phyloP scores from a whole-genome alignment of 129 eudicot genomes.

The Centella asiatica region DNA sequence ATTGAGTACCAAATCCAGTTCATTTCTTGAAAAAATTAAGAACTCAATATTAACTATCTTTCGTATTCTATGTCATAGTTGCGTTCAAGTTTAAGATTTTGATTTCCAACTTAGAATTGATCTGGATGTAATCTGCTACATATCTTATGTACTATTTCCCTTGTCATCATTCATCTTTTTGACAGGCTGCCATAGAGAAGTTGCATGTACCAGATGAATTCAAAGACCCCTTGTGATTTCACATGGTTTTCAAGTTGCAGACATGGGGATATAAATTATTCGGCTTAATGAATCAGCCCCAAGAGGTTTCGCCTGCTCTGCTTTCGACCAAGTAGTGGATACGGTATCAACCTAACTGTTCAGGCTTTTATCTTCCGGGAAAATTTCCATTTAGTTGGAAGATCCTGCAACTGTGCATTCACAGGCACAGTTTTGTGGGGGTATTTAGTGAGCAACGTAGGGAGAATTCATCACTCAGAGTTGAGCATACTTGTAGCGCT shows the following conservation, averaged over 20 bases:
- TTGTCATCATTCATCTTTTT: not conserved
- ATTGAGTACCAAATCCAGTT: too few relatives aligned
- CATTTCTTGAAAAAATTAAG: too few relatives aligned
- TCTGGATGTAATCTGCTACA: not conserved
- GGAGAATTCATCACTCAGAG: not conserved
- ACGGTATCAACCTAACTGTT: not conserved
- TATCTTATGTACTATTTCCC: not conserved
- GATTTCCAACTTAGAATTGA: too few relatives aligned
- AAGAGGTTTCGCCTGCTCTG: constrained; percentile 30
- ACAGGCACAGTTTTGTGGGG: constrained; percentile 12
- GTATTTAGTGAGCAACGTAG: not conserved
- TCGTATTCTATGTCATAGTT: too few relatives aligned
- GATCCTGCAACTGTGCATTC: not conserved
- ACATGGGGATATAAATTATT: constrained; percentile 25
- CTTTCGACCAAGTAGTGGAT: constrained; percentile 10
- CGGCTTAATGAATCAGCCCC: constrained; percentile 11
- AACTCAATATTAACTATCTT: too few relatives aligned
- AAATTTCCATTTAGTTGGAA: not conserved
- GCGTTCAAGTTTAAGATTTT: too few relatives aligned
- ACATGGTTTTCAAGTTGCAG: constrained; percentile 1
- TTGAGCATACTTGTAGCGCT: constrained; percentile 2
- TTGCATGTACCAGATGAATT: constrained; percentile 92
- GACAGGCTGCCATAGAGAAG: constrained; percentile 95
- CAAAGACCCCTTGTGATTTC: constrained; percentile 44
- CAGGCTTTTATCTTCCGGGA: not conserved